Base-by-base conservation (phyloP, 2,329 filamentous ascomycete species). In the Phoma sp. region DNA sequence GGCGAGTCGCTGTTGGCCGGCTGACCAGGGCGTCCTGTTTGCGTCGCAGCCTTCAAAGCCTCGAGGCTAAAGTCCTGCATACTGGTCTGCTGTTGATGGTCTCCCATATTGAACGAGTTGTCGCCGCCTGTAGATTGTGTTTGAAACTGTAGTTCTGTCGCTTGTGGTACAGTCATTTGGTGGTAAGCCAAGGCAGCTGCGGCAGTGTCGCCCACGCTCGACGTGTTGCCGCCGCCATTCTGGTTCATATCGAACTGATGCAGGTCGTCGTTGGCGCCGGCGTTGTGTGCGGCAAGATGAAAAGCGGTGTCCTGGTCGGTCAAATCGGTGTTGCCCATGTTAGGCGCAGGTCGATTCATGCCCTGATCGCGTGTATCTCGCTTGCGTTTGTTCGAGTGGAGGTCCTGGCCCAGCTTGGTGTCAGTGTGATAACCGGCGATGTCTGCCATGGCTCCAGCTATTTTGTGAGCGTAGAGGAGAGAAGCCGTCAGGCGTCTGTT, bases 151-250 rank as follows among this genome's bases (percentile, higher is more conserved):
- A 83, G 73, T 57, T 84, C 82, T 3, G 82, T 84, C 9, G 81
- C 77, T 68, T 83, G 81, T 12, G 82, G 82, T 17, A 84, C 80
- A 12, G 79, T 83, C 81, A 85, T 84, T 53, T 79, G 79, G 56
- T 80, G 78, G 65, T 83, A 83, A 14, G 77, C 76, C 56, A 81
- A 73, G 5, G 80, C 80, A 12, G 86, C 86, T 17, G 84, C 84
- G 42, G 86, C 85, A 33, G 86, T 87, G 40, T 86, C 86, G 60
- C 77, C 80, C 11, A 79, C 78, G 57, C 73, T 80, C 29, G 78
- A 76, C 68, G 71, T 80, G 68, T 77, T 79, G 50, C 78, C 74
- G 36, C 81, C 76, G 49, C 82, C 82, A 60, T 84, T 86, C 57
- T 84, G 82, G 40, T 80, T 77, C 9, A 73, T 67, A 57, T 76